Base-by-base conservation (phyloP, 768 basidiomycete genomes). In the Mrakia frigida region DNA sequence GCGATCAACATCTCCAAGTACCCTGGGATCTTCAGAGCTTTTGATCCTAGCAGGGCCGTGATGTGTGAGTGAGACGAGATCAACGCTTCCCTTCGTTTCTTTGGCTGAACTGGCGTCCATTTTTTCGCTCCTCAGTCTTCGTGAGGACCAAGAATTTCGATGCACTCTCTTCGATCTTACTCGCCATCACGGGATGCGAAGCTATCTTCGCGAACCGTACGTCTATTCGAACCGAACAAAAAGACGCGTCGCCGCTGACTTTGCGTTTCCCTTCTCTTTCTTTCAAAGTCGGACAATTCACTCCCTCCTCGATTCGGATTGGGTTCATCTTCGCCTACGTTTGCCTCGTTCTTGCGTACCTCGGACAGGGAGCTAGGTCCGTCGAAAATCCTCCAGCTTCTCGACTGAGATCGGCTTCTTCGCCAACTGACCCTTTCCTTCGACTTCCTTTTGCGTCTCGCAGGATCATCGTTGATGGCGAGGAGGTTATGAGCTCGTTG, bases 151-250 rank as follows among this genome's bases (percentile, higher is more conserved):
- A 82, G 72, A 82, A 90, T 76, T 91, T 88, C 76, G 88, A 89
- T 76, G 81, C 87, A 7, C 86, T 91, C 0, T 85, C 88, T 11
- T 31, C 33, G 46, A 86, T 91, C 1, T 83, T 91, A 9, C 86
- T 91, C 1, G 86, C 88, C 1, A 78, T 91, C n/a, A 91, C 90
- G 0, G 90, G 90, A 0, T 89, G 87, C 79, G 90, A 91, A 68
- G 81, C 77, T n/a, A 79, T 25, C 28, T 46, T 74, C 33, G 43
- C 60, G 37, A 46, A 59, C 31, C 33, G 46, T 50, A 18, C 14
- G 46, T 50, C 18, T 7, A 46, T n/a, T n/a, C n/a, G 46, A 50
- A 18, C 46, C n/a, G n/a, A n/a, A n/a, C n/a, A n/a, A n/a, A n/a
- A n/a, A n/a, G n/a, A n/a, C n/a, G n/a, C n/a, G n/a, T 53, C 37